Conservation (phyloP, 2,329 filamentous ascomycete species). For the Fusarium cyanostomum region DNA sequence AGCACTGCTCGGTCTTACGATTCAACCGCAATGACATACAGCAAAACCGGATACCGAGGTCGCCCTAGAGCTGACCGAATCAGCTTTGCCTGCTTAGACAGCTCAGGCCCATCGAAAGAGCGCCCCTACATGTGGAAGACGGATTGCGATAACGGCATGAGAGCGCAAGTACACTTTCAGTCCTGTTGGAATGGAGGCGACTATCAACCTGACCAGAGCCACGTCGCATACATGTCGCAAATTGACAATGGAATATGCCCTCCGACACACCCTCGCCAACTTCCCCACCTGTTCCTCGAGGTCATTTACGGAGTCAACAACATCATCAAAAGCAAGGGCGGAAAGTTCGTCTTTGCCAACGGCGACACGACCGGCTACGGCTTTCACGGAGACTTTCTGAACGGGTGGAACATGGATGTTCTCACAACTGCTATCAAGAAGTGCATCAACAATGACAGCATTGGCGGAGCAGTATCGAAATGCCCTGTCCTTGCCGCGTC, state of each 20-base stretch:
- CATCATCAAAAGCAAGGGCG: constrained; percentile 37
- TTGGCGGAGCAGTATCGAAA: constrained; percentile 17
- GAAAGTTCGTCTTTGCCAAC: constrained; percentile 37
- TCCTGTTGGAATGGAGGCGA: constrained; percentile 38
- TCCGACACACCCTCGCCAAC: constrained; percentile 30
- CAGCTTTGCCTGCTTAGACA: constrained; percentile 39
- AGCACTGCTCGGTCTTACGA: constrained; percentile 27
- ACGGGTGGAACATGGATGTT: constrained; percentile 31
- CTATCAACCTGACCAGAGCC: constrained; percentile 36
- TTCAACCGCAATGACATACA: constrained; percentile 34
- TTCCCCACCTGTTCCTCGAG: constrained; percentile 38
- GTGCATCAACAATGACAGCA: constrained; percentile 35
- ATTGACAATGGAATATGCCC: constrained; percentile 40
- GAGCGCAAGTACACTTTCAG: constrained; percentile 39
- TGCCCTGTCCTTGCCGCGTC: constrained; percentile 33
- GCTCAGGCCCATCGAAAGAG: constrained; percentile 32
- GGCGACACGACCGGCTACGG: constrained; percentile 38
- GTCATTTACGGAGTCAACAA: constrained; percentile 37
- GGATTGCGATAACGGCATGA: constrained; percentile 37
- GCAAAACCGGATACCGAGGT: constrained; percentile 9
- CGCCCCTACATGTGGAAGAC: constrained; percentile 37
- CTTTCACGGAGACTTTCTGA: constrained; percentile 38
- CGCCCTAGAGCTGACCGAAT: constrained; percentile 34
- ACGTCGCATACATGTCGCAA: constrained; percentile 37
- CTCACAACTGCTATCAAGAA: constrained; percentile 30